Base-by-base conservation (phyloP, 495 filamentous ascomycete species). In the Xylaria castorea region DNA sequence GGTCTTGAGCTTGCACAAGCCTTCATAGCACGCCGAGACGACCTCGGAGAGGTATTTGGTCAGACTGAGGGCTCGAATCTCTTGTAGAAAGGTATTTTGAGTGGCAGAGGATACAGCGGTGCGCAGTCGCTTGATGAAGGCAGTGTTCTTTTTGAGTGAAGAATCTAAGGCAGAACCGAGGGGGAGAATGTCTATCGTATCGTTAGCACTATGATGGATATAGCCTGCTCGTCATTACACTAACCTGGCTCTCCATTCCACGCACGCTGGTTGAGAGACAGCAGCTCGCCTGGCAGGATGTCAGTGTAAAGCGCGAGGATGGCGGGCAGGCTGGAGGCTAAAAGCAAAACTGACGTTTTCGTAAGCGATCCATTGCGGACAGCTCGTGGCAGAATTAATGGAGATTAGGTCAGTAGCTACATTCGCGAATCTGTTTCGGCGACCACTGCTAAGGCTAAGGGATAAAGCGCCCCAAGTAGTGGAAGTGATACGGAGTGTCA, bases 11-110 rank as follows among this genome's bases (percentile, higher is more conserved):
- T 91, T 96, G 83, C 91, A 95, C 1, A 99, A 86, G 32, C 96
- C 96, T 81, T 99, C 96, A 72, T 96, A 97, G 84, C 94, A 97
- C 55, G 96, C 96, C n/a, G 95, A 96, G 75, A 97, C 95, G 71
- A 98, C 94, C 83, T 99, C 96, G 51, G 96, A 97, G 5, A 99
- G 90, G 77, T 99, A 99, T 78, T 97, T 98, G 86, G 96, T 93
- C 40, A 99, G 89, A 68, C 95, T 98, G 9, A 98, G 87, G 58
- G 94, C 94, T 71, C 92, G 92, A 75, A 97, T 93, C 77, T 99
- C 96, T 79, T 97, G 91, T 51, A 98, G 81, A 81, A 98, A 97
- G 70, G 94, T 94, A 66, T 88, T 85, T 51, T 93, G 87, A 57
- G 92, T 91, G 63, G 93, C 87, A 62, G 92, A 85, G 70, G 89